Base-by-base conservation (phyloP, 805 yeast genomes). In the Starmerella vitae region DNA sequence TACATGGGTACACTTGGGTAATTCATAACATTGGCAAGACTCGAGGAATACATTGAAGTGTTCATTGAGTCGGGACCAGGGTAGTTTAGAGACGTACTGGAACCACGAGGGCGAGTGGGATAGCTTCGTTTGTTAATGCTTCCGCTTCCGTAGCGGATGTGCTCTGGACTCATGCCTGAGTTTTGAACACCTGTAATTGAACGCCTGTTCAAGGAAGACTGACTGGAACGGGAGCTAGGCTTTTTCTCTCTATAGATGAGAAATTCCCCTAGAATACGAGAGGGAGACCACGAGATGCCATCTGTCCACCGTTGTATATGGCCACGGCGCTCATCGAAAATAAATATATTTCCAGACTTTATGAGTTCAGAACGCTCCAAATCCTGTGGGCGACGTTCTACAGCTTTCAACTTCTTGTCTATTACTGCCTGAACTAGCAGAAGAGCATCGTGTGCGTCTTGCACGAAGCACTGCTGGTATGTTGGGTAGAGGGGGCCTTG, bases 271-370 rank as follows among this genome's bases (percentile, higher is more conserved):
- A 84, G 66, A 29, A 86, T 84, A 35, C 96, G 66, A 2, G 93
- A 78, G 0, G 96, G 94, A 2, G 86, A 75, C 97, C 97, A 86
- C 12, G 86, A 66, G 12, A 82, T 72, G n/a, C 95, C 94, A 54
- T 86, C 97, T 1, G 97, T 86, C 97, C 97, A 86, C 43, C 97
- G 67, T 55, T 80, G 81, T 44, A 86, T 85, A 3, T 88, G 85
- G 0, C 86, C 75, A 10, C 70, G 64, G 48, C 79, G 83, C 58
- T 86, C 94, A 34, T 78, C 71, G 53, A 86, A 85, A 1, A 88
- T 83, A 59, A 86, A 85, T 1, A 84, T 75, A 48, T 75, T 74
- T 0, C 95, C 95, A 8, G 84, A 75, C 39, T 66, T 62, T 25
- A 86, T 83, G 36, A 83, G 63, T 3, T 61, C 58, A 1, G 67